Percentiles rank a stretch among this genome's conserved stretches.
Conservation (phyloP, 257 asterid species). For the Ligustrum vulgare region DNA sequence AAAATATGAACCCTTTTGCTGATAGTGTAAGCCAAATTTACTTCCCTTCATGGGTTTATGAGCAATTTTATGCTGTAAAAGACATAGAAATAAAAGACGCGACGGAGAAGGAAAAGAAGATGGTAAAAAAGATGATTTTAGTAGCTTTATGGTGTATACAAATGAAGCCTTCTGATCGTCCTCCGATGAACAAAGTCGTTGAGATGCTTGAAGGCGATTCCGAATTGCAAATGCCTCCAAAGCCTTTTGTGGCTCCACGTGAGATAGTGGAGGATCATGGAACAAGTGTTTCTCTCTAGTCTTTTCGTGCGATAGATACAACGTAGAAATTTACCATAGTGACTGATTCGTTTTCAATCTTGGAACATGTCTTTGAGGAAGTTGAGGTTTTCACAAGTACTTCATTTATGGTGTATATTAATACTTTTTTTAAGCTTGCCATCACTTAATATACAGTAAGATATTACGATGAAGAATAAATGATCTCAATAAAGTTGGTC, state of each 20-base stretch:
- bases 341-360: no score
- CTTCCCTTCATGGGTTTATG: conserved; percentile 5
- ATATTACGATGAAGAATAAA: no score
- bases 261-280: conserved; percentile 10
- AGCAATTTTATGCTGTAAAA: neutral
- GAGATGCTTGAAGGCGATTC: conserved; percentile 31
- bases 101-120: neutral
- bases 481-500: neutral
- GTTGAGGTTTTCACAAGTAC: no score
- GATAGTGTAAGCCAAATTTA: neutral
- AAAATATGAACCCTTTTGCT: no score
- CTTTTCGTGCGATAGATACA: neutral
- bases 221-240: conserved; percentile 21
- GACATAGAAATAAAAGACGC: neutral
- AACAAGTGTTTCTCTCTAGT: neutral
- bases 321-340: neutral
- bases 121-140: neutral
- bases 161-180: conserved; percentile 21
- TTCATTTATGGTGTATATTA: no score
- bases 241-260: conserved; percentile 10
- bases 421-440: no score
- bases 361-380: no score
- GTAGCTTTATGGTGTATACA: conserved; percentile 9
- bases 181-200: conserved; percentile 23
- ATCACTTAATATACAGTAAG: no score